Evolutionary conservation across 2,329 filamentous ascomycete genomes (phyloP).

Genomic region (Colletotrichum ledebouriae): DNA sequence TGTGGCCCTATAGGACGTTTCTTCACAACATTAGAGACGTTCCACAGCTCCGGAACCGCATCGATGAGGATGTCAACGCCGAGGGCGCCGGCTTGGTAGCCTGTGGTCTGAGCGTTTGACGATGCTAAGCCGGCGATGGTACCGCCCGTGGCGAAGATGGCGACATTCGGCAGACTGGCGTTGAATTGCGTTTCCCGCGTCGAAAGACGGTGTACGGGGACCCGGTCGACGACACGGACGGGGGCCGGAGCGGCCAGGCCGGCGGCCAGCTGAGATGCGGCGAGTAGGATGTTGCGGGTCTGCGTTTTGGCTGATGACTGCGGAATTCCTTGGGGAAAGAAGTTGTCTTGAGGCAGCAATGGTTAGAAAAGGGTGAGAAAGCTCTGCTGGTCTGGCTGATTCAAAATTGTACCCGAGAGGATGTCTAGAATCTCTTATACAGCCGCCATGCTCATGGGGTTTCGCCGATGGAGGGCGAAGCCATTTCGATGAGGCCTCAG

Average conservation of each 20-base stretch:
- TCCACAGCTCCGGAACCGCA: conserved; percentile 67
- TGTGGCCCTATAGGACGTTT: no score
- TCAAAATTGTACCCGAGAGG: not conserved
- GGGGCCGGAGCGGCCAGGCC: conserved; percentile 35
- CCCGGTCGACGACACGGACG: conserved; percentile 6
- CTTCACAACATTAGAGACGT: conserved; percentile 59
- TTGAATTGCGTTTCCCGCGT: conserved; percentile 48
- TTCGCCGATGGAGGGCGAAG: not conserved
- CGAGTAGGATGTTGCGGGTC: conserved; percentile 22
- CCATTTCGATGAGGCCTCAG: conserved; percentile 12
- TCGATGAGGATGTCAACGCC: conserved; percentile 65
- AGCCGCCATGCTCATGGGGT: not conserved
- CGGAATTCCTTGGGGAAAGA: not conserved
- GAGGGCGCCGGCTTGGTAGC: conserved; percentile 58
- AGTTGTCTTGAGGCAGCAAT: not conserved
- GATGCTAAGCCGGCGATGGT: conserved; percentile 68
- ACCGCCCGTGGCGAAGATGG: conserved; percentile 69
- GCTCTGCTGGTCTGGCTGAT: conserved; percentile 5
- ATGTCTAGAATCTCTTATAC: conserved; percentile 15
- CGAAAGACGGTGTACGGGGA: conserved; percentile 30
- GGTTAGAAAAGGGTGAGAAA: not conserved
- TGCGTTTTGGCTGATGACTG: conserved; percentile 27
- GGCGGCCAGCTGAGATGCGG: conserved; percentile 30
- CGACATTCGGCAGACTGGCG: conserved; percentile 66
- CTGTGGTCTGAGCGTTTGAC: conserved; percentile 61